A percentile compares a stretch with the other conserved stretches of the same genome.
These are phyloP conservation scores for Pseudogymnoascus sp. DNA, from an alignment of 2,329 filamentous ascomycete species.

Conservation along the genomic window DNA sequence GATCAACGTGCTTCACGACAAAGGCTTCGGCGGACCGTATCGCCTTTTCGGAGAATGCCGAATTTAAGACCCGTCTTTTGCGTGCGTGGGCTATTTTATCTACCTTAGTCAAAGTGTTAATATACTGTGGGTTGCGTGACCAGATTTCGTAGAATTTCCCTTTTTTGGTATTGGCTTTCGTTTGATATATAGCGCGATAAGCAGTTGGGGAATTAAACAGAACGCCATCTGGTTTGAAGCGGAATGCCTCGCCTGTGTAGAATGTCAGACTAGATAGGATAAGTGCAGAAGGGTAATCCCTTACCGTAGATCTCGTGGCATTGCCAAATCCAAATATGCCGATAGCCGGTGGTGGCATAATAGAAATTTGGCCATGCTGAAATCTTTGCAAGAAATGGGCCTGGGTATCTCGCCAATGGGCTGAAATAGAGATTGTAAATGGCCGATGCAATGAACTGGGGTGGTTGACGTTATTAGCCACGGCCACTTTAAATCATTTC, in stretches of 20 bases:
- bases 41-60: slow-evolving; percentile 13
- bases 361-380: slow-evolving; percentile 1
- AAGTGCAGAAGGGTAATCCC: not conserved
- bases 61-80: slow-evolving; percentile 13
- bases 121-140: not conserved
- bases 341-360: not conserved
- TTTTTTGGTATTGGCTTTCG: slow-evolving; percentile 14
- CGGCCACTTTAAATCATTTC: not conserved
- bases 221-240: slow-evolving; percentile 13
- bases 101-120: slow-evolving; percentile 11
- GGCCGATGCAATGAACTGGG: not conserved
- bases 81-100: slow-evolving; percentile 13
- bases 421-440: slow-evolving; percentile 1
- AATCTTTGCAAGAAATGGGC: not conserved
- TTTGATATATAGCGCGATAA: slow-evolving; percentile 12
- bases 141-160: slow-evolving; percentile 13
- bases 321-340: slow-evolving; percentile 1
- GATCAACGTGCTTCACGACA: slow-evolving; percentile 16
- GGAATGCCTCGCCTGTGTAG: slow-evolving; percentile 6
- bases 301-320: slow-evolving; percentile 1
- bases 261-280: not conserved
- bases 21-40: slow-evolving; percentile 13
- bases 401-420: not conserved
- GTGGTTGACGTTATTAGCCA: not conserved
- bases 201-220: slow-evolving; percentile 14